Evolutionary conservation across 2,329 filamentous ascomycete species (phyloP), one percentile per base, ranked within the genome.

Genomic region (Chrysoporthe cubensis): DNA sequence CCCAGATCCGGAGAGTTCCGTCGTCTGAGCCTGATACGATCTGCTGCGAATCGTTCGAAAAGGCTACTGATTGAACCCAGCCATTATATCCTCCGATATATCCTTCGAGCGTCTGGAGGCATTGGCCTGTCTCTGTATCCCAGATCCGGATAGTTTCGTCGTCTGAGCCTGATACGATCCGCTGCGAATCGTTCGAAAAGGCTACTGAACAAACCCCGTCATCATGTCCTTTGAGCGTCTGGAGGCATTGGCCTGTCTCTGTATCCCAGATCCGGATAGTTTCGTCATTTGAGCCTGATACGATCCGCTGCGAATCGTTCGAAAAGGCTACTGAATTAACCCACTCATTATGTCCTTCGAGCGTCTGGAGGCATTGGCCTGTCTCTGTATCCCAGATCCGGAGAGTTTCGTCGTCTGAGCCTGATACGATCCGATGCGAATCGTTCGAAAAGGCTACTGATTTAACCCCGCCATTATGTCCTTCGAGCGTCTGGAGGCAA

Each of bases 381-480:
- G 57, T 21, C 48, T n/a, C 26, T 4, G 21, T 11, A n/a, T 66
- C 58, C 57, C 57, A 66, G n/a, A 66, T 16, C 16, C 42, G 46
- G 13, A 66, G 34, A 3, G 48, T 56, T 9, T 1, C 16, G 26
- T 56, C 52, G 26, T 3, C 3, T 16, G 54, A 58, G 32, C 54
- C 54, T n/a, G 34, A 58, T 3, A 34, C 54, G 34, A 58, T 7
- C 56, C 37, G 34, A 26, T 16, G 46, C 37, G 65, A 62, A 37
- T 69, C 63, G 56, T 61, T 18, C 42, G 60, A 69, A 44, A 66
- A 69, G 16, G 67, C 64, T 0, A 66, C 59, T 2, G 59, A 66
- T 1, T 0, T 14, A 9, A 66, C 54, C 40, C 0, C 1, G 32
- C 60, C 2, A 26, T 1, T 26, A 26, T 63, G 21, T 26, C 26